Base-by-base conservation (phyloP, 2,329 filamentous ascomycete genomes). In the Aaosphaeria arxii region DNA sequence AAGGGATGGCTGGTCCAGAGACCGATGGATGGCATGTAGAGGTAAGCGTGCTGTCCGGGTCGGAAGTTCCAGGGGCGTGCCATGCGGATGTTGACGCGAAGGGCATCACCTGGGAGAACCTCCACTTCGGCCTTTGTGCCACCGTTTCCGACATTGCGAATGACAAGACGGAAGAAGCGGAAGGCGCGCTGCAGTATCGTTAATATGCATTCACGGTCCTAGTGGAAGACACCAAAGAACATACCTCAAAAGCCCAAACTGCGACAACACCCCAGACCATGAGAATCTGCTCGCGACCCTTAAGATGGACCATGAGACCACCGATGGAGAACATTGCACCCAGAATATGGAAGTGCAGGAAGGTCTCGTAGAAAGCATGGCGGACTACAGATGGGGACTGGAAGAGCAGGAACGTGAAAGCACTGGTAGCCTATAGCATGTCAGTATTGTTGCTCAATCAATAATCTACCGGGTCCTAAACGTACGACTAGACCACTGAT, bases 291-390 rank as follows among this genome's bases (percentile, higher is more conserved):
- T 76, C 72, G 30, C 83, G 72, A 5, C 73, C 59, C 52, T 78
- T 74, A 40, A 87, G 69, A 52, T 83, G 88, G 57, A 87, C 82
- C 79, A 83, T 91, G 5, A 90, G 70, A 7, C 81, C 85, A 38
- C 80, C 77, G 47, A 89, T 71, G 6, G 81, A 74, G 11, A 82
- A 63, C 13, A 81, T 76, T 32, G 84, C 87, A 28, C 83, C 77
- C 4, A 76, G 60, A 49, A 90, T 88, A 70, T 92, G 88, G 32
- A 87, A 63, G 48, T 87, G 74, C 68, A 91, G 83, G 77, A 91
- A 91, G 2, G 78, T 81, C 70, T 91, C 88, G 67, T 91, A 91
- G 63, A 87, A 90, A 11, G 88, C 87, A 64, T 91, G 88, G 48
- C 88, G 81, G 30, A 90, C 71, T 44, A 86, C 78, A 42, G 86